These are phyloP conservation scores for Myxozyma sirexii DNA, from an alignment of 805 yeast genomes.

Conservation along the genomic window DNA sequence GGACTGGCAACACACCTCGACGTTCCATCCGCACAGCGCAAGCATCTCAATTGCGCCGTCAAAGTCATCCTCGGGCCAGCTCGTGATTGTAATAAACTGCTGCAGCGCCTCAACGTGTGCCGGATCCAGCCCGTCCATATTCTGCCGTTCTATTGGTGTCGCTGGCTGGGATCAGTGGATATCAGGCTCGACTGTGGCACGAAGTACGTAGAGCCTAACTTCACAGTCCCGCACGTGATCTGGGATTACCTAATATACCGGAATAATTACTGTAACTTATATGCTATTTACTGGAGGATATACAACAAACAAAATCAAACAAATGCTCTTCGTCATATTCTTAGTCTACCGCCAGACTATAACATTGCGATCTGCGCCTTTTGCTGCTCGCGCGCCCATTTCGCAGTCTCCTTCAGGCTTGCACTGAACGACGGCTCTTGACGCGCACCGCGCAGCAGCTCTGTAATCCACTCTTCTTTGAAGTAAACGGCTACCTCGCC, in stretches of 20 bases:
- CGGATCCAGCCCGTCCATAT: constrained; percentile 18
- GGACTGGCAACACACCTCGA: constrained; percentile 41
- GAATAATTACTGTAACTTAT: no score
- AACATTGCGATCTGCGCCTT: constrained; percentile 48
- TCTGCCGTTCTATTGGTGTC: no score
- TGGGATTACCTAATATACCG: no score
- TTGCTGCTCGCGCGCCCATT: constrained; percentile 90
- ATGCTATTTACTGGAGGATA: constrained; percentile 3
- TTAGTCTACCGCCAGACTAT: not conserved
- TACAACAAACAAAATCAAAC: not conserved
- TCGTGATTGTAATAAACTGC: constrained; percentile 42
- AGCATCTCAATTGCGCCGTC: constrained; percentile 40
- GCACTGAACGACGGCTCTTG: constrained; percentile 61
- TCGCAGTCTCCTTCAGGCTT: constrained; percentile 84
- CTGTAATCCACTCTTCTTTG: constrained; percentile 75
- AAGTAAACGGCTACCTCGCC: constrained; percentile 73
- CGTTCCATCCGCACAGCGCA: constrained; percentile 45
- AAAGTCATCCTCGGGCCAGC: constrained; percentile 39
- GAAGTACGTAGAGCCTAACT: no score
- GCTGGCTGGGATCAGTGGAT: not conserved
- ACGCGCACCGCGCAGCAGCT: constrained; percentile 73
- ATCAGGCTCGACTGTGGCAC: no score
- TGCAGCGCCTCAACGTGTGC: constrained; percentile 34
- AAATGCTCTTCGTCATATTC: no score
- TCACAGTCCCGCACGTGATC: not conserved